A percentile compares a stretch with the other conserved stretches of the same genome.
Conservation (phyloP, 495 filamentous ascomycete species). For the Hypoxylon subgilvum region DNA sequence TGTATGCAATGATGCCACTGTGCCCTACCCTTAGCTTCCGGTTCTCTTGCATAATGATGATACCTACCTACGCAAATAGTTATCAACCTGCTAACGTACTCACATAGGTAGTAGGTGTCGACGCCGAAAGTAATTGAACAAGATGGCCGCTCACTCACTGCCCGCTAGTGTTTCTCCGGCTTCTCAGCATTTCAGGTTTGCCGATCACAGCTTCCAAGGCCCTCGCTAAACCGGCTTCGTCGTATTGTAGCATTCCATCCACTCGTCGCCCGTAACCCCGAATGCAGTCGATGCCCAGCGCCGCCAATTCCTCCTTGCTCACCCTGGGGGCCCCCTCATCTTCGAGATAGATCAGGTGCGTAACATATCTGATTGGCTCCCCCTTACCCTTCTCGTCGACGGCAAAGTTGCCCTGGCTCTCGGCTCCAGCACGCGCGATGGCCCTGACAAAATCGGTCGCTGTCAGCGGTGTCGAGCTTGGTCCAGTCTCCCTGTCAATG, state of each 20-base stretch:
- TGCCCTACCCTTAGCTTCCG: too few species aligned
- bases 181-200: slow-evolving; percentile 64
- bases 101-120: too few species aligned
- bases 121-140: too few species aligned
- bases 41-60: too few species aligned
- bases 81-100: too few species aligned
- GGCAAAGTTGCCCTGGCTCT: slow-evolving; percentile 51
- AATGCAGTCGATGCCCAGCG: slow-evolving; percentile 76
- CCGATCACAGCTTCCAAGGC: slow-evolving; percentile 81
- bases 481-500: slow-evolving; percentile 84
- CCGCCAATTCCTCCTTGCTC: slow-evolving; percentile 65
- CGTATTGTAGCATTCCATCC: slow-evolving; percentile 70
- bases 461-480: slow-evolving; percentile 61
- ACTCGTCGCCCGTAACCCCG: slow-evolving; percentile 74
- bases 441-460: slow-evolving; percentile 81
- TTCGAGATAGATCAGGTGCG: slow-evolving; percentile 82
- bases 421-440: slow-evolving; percentile 68
- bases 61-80: too few species aligned
- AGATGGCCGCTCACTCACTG: too few species aligned
- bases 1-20: too few species aligned
- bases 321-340: slow-evolving; percentile 73
- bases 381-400: slow-evolving; percentile 37
- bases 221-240: slow-evolving; percentile 74
- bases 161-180: slow-evolving; percentile 69
- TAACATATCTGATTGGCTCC: slow-evolving; percentile 67